Percentiles rank a stretch among this genome's conserved stretches.
phyloP scores from a whole-genome alignment of 331 rosid species.

The Quercus lobata region DNA sequence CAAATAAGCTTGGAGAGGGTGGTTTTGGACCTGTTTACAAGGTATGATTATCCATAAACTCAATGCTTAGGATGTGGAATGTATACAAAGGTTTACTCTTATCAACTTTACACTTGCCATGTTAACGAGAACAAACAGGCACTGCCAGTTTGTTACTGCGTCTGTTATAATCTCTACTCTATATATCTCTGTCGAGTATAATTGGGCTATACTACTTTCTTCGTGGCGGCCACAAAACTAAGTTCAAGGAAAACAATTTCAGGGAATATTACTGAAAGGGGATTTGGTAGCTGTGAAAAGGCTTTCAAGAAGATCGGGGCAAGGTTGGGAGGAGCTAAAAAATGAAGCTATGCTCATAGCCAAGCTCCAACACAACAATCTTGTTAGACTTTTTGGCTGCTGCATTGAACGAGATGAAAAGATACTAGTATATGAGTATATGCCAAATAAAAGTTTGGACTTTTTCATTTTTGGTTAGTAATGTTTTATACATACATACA shows the following conservation, averaged over 20 bases:
- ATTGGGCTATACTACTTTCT: no score
- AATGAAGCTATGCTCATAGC: constrained; percentile 19
- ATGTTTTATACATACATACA: no score
- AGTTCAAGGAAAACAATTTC: neutral
- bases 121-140: no score
- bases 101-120: no score
- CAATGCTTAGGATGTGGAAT: no score
- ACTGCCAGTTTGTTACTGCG: no score
- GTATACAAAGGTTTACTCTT: no score
- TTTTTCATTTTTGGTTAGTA: constrained; percentile 9
- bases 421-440: constrained; percentile 10
- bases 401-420: constrained; percentile 7
- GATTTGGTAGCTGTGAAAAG: constrained; percentile 34
- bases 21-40: constrained; percentile 4
- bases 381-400: constrained; percentile 8
- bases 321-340: constrained; percentile 34
- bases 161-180: no score
- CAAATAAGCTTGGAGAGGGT: no score
- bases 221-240: no score
- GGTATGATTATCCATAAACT: neutral
- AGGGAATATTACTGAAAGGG: constrained; percentile 26
- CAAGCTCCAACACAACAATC: constrained; percentile 15
- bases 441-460: constrained; percentile 1
- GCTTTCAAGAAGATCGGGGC: constrained; percentile 23
- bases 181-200: no score